Base-by-base conservation (phyloP, 495 filamentous ascomycete genomes). In the Hypoxylon rickii region DNA sequence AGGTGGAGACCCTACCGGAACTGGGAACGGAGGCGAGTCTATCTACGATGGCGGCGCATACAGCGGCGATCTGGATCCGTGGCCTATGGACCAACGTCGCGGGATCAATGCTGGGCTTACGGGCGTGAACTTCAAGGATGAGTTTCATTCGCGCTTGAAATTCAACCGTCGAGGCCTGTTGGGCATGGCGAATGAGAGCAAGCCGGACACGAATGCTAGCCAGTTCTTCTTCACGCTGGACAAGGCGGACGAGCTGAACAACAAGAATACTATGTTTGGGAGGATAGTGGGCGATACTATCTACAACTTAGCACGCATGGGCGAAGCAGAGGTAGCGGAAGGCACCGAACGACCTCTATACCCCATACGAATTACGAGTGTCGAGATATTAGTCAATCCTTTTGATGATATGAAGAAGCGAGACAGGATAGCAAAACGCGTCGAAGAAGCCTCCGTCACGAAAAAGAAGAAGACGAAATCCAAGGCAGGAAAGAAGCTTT, bases 141-240 rank as follows among this genome's bases (percentile, higher is more conserved):
- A 99, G 68, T 85, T 97, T 47, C 93, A 97, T 76, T 88, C 85
- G 59, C 82, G 94, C 7, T 72, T 99, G 40, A 94, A 92, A 64
- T 97, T 90, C 78, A 99, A 96, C 60, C 82, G 94, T 48, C 82
- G 94, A 38, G 94, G 94, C 1, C 72, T 97, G 57, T 71, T 99
- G 54, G 94, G 92, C 8, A 97, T 97, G 93, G 94, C 95, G 7
- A 92, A 92, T 67, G 81, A 82, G 24, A 81, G 87, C 3, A 68
- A 68, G 34, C 87, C 88, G 58, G 83, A 92, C 58, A 86, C 86
- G 21, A 96, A 96, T 72, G 88, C 89, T 34, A 95, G 90, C 71
- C 94, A 99, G 75, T 97, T 97, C 76, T 99, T 99, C 72, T 82
- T 99, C 45, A 97, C 94, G 1, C 76, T 99, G 37, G 86, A 76